Conservation (phyloP, 2,329 filamentous ascomycete species). For the Pestalotiopsis sp. region DNA sequence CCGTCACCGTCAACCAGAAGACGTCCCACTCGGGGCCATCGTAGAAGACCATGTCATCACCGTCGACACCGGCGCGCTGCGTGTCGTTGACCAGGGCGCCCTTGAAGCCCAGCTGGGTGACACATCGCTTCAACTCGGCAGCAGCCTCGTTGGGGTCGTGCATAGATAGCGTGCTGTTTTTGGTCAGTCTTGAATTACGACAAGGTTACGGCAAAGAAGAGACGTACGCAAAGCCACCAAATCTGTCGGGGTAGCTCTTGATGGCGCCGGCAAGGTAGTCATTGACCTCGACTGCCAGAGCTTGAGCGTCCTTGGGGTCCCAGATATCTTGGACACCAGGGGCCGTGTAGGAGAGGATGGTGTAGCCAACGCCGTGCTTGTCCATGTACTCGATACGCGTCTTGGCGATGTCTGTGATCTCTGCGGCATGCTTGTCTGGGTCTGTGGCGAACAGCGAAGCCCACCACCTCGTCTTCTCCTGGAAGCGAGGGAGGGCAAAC, state of each 20-base stretch:
- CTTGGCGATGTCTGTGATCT: constrained; percentile 47
- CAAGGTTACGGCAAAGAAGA: too few species aligned
- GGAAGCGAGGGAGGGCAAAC: constrained; percentile 58
- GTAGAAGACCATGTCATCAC: constrained; percentile 65
- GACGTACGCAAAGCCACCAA: constrained; percentile 44
- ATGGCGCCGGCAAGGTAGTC: constrained; percentile 39
- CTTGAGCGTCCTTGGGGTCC: constrained; percentile 40
- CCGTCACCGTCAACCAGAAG: constrained; percentile 59
- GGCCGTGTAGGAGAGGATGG: constrained; percentile 47
- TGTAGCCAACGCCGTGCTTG: constrained; percentile 48
- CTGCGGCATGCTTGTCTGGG: constrained; percentile 54
- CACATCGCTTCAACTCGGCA: constrained; percentile 50
- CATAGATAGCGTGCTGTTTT: constrained; percentile 41
- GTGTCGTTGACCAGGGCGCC: constrained; percentile 63
- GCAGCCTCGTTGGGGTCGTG: constrained; percentile 52
- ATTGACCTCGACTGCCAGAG: constrained; percentile 42
- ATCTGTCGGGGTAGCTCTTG: constrained; percentile 37
- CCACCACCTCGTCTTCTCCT: constrained; percentile 62
- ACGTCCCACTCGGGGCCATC: constrained; percentile 60
- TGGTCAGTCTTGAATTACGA: neutral
- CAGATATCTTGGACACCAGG: constrained; percentile 48
- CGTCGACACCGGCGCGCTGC: constrained; percentile 57
- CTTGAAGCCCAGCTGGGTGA: constrained; percentile 60
- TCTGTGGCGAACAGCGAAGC: constrained; percentile 60
- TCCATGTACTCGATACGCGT: constrained; percentile 43